Evolutionary conservation across 306 rosid species (phyloP), one percentile per base, ranked within the genome.

Genomic region (Echinosophora koreensis): DNA sequence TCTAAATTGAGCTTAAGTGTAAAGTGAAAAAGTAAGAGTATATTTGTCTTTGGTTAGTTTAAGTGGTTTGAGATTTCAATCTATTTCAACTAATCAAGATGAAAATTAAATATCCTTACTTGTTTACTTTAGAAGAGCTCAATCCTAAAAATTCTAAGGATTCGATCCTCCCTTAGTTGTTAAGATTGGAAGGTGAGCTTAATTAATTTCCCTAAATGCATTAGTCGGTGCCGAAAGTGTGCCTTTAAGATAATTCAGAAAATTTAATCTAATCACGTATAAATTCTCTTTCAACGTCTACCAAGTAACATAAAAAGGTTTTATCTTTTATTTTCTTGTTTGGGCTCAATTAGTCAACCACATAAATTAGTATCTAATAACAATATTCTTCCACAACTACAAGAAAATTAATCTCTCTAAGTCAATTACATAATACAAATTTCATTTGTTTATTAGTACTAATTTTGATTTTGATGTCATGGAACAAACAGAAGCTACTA

Each of bases 401-500:
- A 37, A 8, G 14, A 6, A 7, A 35, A 4, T 37, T 18, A 44
- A 70, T 47, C 5, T 5, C n/a, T 4, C 5, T 42, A 5, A 52
- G n/a, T 47, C 35, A 57, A 67, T 30, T 13, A 47, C 37, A 12
- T 59, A 49, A 11, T 38, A 27, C 34, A 46, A 47, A 46, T 4
- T 38, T 49, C 27, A 11, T 32, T 51, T 38, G 3, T 39, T 66
- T 27, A 1, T 63, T 37, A 16, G 66, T 66, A 17, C n/a, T n/a
- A n/a, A n/a, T n/a, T n/a, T n/a, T n/a, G n/a, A 9, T 62, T 75
- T 77, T 75, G 17, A 39, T 73, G 51, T 3, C 3, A 51, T 74
- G 42, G 67, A 34, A 78, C 8, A 9, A 46, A n/a, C 46, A 92
- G 97, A 89, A 94, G 98, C 80, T 94, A 94, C 65, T 92, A 94